Percentiles rank a stretch among this genome's conserved stretches.
Conservation (phyloP, 805 yeast genomes). For the Suhomyces sp. region DNA sequence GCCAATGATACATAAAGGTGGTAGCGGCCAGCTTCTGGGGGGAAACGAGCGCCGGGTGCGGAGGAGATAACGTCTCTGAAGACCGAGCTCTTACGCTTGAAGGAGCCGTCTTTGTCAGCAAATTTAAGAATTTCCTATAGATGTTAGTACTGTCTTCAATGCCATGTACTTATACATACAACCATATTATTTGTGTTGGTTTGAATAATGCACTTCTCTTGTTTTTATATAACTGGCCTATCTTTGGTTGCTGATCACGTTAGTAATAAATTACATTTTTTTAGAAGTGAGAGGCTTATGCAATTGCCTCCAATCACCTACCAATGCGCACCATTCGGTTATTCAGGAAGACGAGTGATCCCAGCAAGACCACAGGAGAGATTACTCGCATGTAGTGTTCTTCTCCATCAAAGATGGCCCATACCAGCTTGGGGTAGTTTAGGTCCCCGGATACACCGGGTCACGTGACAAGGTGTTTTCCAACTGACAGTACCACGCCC, state of each 20-base stretch:
- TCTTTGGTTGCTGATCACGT: not conserved
- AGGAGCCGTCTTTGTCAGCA: slow-evolving; percentile 54
- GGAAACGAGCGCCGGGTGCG: slow-evolving; percentile 56
- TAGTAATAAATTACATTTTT: slow-evolving; percentile 1
- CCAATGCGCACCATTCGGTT: not conserved
- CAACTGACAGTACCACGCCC: not conserved
- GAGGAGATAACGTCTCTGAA: slow-evolving; percentile 66
- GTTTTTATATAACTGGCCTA: not conserved
- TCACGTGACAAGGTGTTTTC: not conserved
- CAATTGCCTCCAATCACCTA: not conserved
- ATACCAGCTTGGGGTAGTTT: not conserved
- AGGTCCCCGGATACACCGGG: not conserved
- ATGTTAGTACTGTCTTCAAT: not conserved
- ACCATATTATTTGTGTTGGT: not conserved
- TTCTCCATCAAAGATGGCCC: not conserved
- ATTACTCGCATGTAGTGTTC: not conserved
- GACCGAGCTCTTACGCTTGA: slow-evolving; percentile 48
- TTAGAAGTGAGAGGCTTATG: not conserved
- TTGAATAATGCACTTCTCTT: not conserved
- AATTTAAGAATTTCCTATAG: slow-evolving; percentile 44
- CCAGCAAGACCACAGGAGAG: not conserved
- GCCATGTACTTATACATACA: not conserved
- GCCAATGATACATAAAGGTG: slow-evolving; percentile 85
- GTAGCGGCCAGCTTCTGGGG: slow-evolving; percentile 77
- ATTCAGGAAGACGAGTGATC: not conserved